These are phyloP conservation scores for Xylariales sp. DNA, from an alignment of 2,329 filamentous ascomycete species.

Conservation along the genomic window DNA sequence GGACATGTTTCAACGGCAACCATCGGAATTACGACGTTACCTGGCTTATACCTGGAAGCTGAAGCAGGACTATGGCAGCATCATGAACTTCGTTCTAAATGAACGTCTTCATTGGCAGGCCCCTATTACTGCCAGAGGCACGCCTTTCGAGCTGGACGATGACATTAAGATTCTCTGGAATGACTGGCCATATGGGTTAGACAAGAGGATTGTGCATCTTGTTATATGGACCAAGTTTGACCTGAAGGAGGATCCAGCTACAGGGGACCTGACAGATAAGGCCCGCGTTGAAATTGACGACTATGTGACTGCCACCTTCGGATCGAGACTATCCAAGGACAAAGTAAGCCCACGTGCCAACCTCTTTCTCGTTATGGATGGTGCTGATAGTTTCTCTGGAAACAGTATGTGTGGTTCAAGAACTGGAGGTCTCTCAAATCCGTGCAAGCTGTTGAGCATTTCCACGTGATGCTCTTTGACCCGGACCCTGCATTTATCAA, in stretches of 20 bases:
- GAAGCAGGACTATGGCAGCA: constrained; percentile 64
- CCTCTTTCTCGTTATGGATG: constrained; percentile 15
- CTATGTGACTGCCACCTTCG: constrained; percentile 68
- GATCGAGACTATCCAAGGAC: constrained; percentile 42
- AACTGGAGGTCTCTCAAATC: constrained; percentile 87
- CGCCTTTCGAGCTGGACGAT: constrained; percentile 38
- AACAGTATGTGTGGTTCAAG: constrained; percentile 68
- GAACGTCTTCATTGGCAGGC: constrained; percentile 65
- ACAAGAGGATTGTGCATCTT: constrained; percentile 72
- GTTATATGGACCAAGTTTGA: constrained; percentile 92
- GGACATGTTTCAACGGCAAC: constrained; percentile 70
- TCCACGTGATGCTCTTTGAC: constrained; percentile 87
- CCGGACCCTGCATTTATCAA: constrained; percentile 66
- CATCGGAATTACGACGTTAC: constrained; percentile 76
- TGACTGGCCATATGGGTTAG: constrained; percentile 92
- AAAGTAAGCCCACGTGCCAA: constrained; percentile 41
- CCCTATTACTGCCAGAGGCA: constrained; percentile 29
- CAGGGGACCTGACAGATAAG: constrained; percentile 62
- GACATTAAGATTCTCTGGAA: constrained; percentile 78
- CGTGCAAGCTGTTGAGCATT: constrained; percentile 83
- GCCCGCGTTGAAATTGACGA: constrained; percentile 62
- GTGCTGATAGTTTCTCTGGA: not conserved
- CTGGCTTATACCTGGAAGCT: constrained; percentile 64
- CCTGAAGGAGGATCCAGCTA: constrained; percentile 62
- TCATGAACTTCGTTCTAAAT: constrained; percentile 71